Evolutionary conservation across 306 rosid species (phyloP).

Genomic region (Arachis hypogaea): DNA sequence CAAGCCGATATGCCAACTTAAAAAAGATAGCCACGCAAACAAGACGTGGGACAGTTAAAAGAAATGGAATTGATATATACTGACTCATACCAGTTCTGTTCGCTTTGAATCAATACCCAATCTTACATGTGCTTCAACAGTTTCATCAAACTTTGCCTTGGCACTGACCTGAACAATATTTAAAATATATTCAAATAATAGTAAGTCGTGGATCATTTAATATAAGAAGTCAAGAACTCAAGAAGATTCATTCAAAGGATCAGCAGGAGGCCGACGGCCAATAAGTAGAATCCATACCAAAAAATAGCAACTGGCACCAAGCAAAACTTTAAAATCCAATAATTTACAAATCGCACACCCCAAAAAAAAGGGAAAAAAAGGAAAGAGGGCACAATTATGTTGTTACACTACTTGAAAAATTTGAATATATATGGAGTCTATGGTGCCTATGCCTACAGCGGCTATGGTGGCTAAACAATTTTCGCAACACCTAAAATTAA

Average conservation of each 20-base stretch:
- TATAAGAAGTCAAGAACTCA: neutral
- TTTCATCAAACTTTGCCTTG: constrained; percentile 80
- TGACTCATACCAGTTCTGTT: constrained; percentile 63
- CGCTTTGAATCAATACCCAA: constrained; percentile 88
- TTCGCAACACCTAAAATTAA: too few species aligned
- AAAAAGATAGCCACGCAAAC: neutral
- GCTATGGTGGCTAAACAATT: too few species aligned
- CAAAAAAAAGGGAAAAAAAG: too few species aligned
- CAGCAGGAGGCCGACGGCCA: neutral
- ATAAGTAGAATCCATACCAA: constrained; percentile 4
- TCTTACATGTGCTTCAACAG: constrained; percentile 87
- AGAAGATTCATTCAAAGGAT: constrained; percentile 6
- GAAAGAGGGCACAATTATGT: too few species aligned
- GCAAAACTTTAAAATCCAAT: too few species aligned
- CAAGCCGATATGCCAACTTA: too few species aligned
- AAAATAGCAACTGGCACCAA: neutral
- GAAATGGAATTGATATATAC: neutral
- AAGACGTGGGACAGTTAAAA: neutral
- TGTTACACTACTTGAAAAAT: too few species aligned
- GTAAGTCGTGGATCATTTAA: constrained; percentile 28
- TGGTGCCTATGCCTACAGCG: too few species aligned
- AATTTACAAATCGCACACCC: too few species aligned
- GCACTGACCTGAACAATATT: constrained; percentile 72
- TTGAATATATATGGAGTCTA: too few species aligned
- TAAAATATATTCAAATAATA: constrained; percentile 38